Conservation (phyloP, 345 rosid species). For the Hevea brasiliensis region DNA sequence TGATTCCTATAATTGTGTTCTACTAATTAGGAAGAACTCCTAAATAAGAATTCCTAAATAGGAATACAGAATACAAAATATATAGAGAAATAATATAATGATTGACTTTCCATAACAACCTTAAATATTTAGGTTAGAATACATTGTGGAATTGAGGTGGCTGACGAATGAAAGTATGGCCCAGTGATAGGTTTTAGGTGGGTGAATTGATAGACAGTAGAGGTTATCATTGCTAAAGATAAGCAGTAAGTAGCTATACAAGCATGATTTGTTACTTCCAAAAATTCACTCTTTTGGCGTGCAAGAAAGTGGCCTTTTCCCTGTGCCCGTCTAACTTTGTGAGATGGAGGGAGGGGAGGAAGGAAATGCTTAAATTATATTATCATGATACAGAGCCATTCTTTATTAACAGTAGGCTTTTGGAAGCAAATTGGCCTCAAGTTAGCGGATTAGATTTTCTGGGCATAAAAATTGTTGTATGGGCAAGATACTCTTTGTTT, state of each 20-base stretch:
- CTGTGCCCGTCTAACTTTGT: neutral
- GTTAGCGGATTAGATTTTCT: neutral
- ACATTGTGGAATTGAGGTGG: neutral
- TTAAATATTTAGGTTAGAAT: slow-evolving; percentile 1
- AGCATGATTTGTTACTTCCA: neutral
- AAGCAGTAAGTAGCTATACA: neutral
- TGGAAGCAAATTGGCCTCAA: neutral
- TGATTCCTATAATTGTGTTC: too few relatives aligned
- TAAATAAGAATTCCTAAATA: too few relatives aligned
- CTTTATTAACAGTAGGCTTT: neutral
- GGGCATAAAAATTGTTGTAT: neutral
- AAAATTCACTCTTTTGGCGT: neutral
- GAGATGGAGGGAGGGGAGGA: neutral
- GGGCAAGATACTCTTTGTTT: neutral
- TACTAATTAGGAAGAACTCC: too few relatives aligned
- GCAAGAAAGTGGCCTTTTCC: neutral
- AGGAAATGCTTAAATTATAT: neutral
- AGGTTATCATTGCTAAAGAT: neutral
- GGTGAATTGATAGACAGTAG: neutral
- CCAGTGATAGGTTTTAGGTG: neutral
- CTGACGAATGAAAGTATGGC: slow-evolving; percentile 3
- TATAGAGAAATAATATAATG: too few relatives aligned
- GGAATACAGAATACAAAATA: too few relatives aligned
- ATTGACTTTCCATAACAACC: too few relatives aligned
- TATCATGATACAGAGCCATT: neutral